Evolutionary conservation across 805 yeast species (phyloP).

Genomic region (Teunomyces tritomae): DNA sequence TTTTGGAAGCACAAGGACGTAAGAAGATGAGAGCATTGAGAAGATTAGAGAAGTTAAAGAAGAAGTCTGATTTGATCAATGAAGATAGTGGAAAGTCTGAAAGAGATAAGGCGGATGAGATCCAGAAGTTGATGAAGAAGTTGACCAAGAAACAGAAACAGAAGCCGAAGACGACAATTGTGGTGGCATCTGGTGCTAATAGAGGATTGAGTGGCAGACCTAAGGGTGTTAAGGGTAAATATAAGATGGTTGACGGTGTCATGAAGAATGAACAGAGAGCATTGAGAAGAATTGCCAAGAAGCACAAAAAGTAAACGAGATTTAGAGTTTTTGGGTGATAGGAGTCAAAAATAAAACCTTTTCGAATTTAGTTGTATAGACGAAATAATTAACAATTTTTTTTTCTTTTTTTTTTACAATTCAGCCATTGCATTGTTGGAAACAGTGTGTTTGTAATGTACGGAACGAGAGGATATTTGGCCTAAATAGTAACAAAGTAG

Average conservation of each 20-base stretch:
- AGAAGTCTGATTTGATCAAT: slow-evolving; percentile 87
- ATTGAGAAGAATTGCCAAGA: slow-evolving; percentile 83
- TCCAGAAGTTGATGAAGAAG: slow-evolving; percentile 78
- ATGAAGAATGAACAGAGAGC: slow-evolving; percentile 98
- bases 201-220: slow-evolving; percentile 93
- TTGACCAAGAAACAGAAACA: slow-evolving; percentile 66
- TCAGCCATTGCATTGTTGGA: too few relatives aligned
- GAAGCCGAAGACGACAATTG: slow-evolving; percentile 83
- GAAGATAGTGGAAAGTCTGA: slow-evolving; percentile 88
- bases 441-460: too few relatives aligned
- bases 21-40: slow-evolving; percentile 90
- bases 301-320: slow-evolving; percentile 54
- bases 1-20: slow-evolving; percentile 95
- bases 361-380: too few relatives aligned
- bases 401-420: too few relatives aligned
- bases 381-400: too few relatives aligned
- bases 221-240: slow-evolving; percentile 92
- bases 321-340: too few relatives aligned
- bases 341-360: too few relatives aligned
- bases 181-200: slow-evolving; percentile 83
- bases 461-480: too few relatives aligned
- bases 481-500: too few relatives aligned
- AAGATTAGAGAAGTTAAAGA: slow-evolving; percentile 82
- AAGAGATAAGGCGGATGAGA: slow-evolving; percentile 92
- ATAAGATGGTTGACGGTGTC: slow-evolving; percentile 98